Evolutionary conservation across 2,329 filamentous ascomycete species (phyloP).

Genomic region (Lachnellula occidentalis): DNA sequence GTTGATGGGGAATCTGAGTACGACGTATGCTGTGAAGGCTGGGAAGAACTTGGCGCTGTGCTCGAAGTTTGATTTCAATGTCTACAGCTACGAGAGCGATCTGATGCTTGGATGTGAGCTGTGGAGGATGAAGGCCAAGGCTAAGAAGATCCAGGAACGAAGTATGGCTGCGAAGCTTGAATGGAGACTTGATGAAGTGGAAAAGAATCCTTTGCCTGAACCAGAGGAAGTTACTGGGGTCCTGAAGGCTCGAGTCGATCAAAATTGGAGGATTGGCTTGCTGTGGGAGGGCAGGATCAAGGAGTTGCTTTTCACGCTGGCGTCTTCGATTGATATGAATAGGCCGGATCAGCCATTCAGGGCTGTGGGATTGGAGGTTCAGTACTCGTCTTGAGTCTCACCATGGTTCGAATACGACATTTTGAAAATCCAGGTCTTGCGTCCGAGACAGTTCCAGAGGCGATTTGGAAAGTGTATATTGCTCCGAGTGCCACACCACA

Average conservation of each 20-base stretch:
- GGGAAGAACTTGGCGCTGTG: conserved; percentile 78
- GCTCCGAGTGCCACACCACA: no score
- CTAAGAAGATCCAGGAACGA: conserved; percentile 32
- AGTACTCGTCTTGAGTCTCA: conserved; percentile 68
- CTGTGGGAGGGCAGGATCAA: conserved; percentile 93
- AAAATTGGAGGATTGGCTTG: conserved; percentile 78
- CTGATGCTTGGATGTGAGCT: conserved; percentile 89
- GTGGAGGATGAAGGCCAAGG: conserved; percentile 59
- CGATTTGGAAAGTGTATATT: no score
- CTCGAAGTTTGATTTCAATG: conserved; percentile 92
- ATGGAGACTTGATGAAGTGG: conserved; percentile 40
- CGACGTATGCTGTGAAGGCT: conserved; percentile 86
- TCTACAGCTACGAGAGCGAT: conserved; percentile 96
- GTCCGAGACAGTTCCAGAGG: no score
- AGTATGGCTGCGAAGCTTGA: conserved; percentile 51
- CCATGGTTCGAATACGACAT: background rate
- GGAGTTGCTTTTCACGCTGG: conserved; percentile 85
- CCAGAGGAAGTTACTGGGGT: conserved; percentile 75
- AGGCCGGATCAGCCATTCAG: conserved; percentile 71
- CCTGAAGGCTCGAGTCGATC: conserved; percentile 82
- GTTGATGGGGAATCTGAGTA: conserved; percentile 86
- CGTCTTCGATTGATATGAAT: conserved; percentile 76
- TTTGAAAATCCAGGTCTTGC: no score
- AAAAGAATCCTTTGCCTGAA: conserved; percentile 27
- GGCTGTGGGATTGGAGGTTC: conserved; percentile 70